Percentiles rank a stretch among this genome's conserved stretches.
Conservation (phyloP, 202 grass and related monocot genomes). For the Carex sylvatica region DNA sequence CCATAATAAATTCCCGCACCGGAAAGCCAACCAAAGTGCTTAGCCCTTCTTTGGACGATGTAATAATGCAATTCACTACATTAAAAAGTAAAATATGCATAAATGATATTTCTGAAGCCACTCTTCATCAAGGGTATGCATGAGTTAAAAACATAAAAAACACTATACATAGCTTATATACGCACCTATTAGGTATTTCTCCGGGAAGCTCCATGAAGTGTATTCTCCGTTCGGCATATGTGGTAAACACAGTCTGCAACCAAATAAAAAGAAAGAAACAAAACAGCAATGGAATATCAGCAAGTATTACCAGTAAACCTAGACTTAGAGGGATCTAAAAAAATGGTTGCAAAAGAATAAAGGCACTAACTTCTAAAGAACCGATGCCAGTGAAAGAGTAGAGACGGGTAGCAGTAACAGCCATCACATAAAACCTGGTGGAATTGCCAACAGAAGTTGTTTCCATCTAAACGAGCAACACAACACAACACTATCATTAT, state of each 20-base stretch:
- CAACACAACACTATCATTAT: background rate
- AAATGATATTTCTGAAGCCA: no score
- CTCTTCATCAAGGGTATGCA: background rate
- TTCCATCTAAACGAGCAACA: constrained; percentile 57
- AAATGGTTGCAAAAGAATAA: background rate
- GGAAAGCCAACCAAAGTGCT: constrained; percentile 98
- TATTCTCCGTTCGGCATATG: constrained; percentile 67
- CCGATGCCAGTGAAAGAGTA: constrained; percentile 98
- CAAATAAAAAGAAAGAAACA: background rate
- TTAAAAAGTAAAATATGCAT: constrained; percentile 25
- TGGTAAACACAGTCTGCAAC: constrained; percentile 81
- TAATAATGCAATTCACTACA: constrained; percentile 93
- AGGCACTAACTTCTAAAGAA: constrained; percentile 69
- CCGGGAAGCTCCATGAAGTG: constrained; percentile 99
- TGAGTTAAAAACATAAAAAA: background rate
- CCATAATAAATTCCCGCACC: constrained; percentile 94
- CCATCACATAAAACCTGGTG: constrained; percentile 91
- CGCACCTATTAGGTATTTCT: constrained; percentile 91
- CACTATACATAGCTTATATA: constrained; percentile 6
- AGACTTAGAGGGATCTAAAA: constrained; percentile 6
- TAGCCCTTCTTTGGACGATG: constrained; percentile 93
- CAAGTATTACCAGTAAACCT: background rate
- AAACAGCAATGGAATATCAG: background rate
- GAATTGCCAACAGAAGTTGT: constrained; percentile 46
- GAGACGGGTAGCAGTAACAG: constrained; percentile 74